Evolutionary conservation across 768 basidiomycete genomes (phyloP).

Genomic region (Leucosporidium yakuticum): DNA sequence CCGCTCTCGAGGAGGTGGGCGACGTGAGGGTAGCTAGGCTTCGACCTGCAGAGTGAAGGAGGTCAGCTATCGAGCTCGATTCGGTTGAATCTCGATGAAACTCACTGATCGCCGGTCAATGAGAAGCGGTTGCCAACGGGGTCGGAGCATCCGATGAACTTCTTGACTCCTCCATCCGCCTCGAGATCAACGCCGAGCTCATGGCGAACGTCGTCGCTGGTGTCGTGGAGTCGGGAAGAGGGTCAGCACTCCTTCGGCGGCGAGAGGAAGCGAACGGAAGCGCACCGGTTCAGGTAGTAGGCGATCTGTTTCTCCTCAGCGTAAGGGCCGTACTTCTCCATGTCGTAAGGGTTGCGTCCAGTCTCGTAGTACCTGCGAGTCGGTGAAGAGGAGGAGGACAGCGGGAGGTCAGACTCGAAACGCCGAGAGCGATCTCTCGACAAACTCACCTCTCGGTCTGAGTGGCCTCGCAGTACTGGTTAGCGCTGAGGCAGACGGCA

Average conservation of each 20-base stretch:
- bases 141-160: slow-evolving; percentile 34
- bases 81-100: background rate
- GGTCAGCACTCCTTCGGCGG: background rate
- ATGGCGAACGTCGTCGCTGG: slow-evolving; percentile 24
- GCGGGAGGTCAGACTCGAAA: slow-evolving; percentile 27
- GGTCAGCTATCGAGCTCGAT: too few species aligned
- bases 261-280: too few species aligned
- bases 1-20: slow-evolving; percentile 76
- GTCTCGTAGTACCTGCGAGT: slow-evolving; percentile 41
- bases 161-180: slow-evolving; percentile 26
- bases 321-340: slow-evolving; percentile 27
- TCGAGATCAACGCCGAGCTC: slow-evolving; percentile 35
- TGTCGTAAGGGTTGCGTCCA: slow-evolving; percentile 70
- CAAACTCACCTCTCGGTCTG: slow-evolving; percentile 26
- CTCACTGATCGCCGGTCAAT: slow-evolving; percentile 33
- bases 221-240: background rate
- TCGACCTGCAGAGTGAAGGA: background rate
- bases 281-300: slow-evolving; percentile 30
- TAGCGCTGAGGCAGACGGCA: slow-evolving; percentile 26
- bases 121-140: slow-evolving; percentile 32
- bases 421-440: background rate
- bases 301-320: slow-evolving; percentile 33
- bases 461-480: slow-evolving; percentile 33
- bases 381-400: background rate
- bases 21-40: slow-evolving; percentile 48